Conservation (phyloP, 1,284 basidiomycete genomes). For the Microbotryum silenes-acaulis region DNA sequence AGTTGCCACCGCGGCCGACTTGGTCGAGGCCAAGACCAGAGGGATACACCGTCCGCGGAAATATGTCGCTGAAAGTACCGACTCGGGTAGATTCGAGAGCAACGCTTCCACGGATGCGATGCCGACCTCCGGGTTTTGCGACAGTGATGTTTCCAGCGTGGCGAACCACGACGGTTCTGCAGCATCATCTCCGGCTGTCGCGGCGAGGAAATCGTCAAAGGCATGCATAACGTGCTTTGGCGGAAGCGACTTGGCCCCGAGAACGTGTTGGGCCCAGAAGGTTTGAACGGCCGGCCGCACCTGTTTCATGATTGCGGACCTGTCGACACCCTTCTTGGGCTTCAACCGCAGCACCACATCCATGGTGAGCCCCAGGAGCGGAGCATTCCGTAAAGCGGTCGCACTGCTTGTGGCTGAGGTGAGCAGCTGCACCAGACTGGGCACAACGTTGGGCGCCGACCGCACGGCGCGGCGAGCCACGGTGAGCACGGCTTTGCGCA, state of each 20-base stretch:
- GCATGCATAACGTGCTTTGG: slow-evolving; percentile 31
- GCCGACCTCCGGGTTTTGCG: slow-evolving; percentile 65
- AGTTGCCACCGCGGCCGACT: slow-evolving; percentile 63
- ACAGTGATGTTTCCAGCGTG: slow-evolving; percentile 60
- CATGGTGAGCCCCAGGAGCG: slow-evolving; percentile 33
- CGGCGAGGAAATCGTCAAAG: slow-evolving; percentile 52
- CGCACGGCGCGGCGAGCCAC: slow-evolving; percentile 57
- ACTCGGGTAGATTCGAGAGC: background rate
- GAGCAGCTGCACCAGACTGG: slow-evolving; percentile 18
- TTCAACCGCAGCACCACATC: slow-evolving; percentile 37
- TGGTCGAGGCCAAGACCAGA: slow-evolving; percentile 60
- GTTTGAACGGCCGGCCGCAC: too few species aligned
- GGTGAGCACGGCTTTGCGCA: slow-evolving; percentile 56
- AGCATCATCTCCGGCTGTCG: slow-evolving; percentile 50
- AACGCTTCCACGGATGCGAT: slow-evolving; percentile 38
- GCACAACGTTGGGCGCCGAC: slow-evolving; percentile 12
- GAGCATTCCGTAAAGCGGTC: slow-evolving; percentile 17
- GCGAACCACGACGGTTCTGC: slow-evolving; percentile 52
- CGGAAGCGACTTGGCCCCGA: slow-evolving; percentile 28
- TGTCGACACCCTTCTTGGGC: slow-evolving; percentile 22
- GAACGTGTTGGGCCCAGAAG: slow-evolving; percentile 11
- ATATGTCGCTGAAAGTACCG: slow-evolving; percentile 24
- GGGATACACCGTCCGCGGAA: slow-evolving; percentile 56
- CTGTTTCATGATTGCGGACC: too few species aligned
- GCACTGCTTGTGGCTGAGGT: slow-evolving; percentile 16